Percentiles rank a stretch among this genome's conserved stretches.
phyloP scores from a whole-genome alignment of 805 yeast species.

The Pichia californica region DNA sequence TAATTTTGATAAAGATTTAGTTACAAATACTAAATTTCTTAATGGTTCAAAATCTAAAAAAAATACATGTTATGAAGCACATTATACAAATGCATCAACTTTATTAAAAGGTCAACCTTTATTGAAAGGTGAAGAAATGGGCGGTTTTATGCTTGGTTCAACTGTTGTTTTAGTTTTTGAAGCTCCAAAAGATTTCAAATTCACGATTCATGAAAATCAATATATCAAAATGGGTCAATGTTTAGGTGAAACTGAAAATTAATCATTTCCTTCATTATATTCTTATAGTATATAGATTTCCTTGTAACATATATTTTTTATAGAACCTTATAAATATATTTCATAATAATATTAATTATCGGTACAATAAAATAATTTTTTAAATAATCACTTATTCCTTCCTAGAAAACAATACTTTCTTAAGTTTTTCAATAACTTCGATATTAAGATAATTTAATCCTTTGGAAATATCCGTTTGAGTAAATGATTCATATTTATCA shows the following conservation, averaged over 20 bases:
- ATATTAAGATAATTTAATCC: conserved; percentile 40
- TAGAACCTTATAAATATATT: neutral
- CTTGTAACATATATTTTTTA: no score
- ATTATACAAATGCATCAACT: conserved; percentile 72
- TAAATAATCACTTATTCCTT: no score
- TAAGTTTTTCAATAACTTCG: conserved; percentile 48
- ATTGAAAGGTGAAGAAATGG: conserved; percentile 88
- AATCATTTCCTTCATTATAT: neutral
- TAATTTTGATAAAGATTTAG: conserved; percentile 84
- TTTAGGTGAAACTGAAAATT: conserved; percentile 40
- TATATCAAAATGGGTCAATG: conserved; percentile 79
- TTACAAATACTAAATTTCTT: conserved; percentile 71
- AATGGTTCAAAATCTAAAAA: conserved; percentile 49
- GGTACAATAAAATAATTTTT: no score
- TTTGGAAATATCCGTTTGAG: conserved; percentile 11
- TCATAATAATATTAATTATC: neutral
- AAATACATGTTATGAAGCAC: conserved; percentile 90
- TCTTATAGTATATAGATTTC: neutral
- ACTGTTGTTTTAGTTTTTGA: conserved; percentile 97
- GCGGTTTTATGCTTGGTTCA: conserved; percentile 93
- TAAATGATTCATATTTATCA: neutral
- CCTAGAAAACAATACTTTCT: conserved; percentile 35
- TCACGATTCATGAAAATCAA: conserved; percentile 64
- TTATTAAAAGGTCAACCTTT: conserved; percentile 83
- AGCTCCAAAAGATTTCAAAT: conserved; percentile 79